phyloP scores from a whole-genome alignment of 495 filamentous ascomycete species.

The Hypoxylon lienhwacheense region DNA sequence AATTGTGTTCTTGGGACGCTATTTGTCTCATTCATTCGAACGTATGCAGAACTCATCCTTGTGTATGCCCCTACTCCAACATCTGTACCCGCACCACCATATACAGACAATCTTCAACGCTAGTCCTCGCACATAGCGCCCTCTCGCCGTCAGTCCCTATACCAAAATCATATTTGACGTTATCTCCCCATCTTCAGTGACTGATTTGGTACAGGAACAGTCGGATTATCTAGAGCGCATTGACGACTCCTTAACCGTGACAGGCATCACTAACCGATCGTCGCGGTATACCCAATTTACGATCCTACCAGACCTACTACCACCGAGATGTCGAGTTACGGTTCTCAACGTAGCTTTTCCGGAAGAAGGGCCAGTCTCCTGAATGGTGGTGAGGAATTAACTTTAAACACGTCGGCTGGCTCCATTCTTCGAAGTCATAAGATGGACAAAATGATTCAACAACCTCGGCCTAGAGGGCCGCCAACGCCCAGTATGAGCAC shows the following conservation, averaged over 20 bases:
- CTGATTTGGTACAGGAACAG: constrained; percentile 5
- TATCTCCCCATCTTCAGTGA: neutral
- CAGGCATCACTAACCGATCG: neutral
- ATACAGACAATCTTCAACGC: neutral
- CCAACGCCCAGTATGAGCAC: constrained; percentile 61
- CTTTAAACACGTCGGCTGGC: constrained; percentile 45
- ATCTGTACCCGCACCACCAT: constrained; percentile 6
- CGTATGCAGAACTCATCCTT: constrained; percentile 28
- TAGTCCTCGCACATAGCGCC: neutral
- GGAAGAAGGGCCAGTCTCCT: constrained; percentile 49
- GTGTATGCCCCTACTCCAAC: constrained; percentile 30
- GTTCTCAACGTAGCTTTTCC: constrained; percentile 45
- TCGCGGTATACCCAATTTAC: constrained; percentile 4
- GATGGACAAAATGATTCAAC: constrained; percentile 54
- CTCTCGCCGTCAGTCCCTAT: neutral
- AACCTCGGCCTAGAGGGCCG: constrained; percentile 51
- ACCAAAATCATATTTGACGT: neutral
- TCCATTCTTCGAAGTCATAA: constrained; percentile 39
- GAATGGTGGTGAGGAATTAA: constrained; percentile 45
- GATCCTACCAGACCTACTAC: neutral
- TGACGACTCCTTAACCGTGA: neutral
- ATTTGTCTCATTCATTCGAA: constrained; percentile 31
- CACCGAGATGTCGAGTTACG: constrained; percentile 46
- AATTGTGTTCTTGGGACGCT: constrained; percentile 28
- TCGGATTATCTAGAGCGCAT: neutral